Evolutionary conservation across 495 filamentous ascomycete species (phyloP), one percentile per base, ranked within the genome.

Genomic region (Recurvomyces mirabilis): DNA sequence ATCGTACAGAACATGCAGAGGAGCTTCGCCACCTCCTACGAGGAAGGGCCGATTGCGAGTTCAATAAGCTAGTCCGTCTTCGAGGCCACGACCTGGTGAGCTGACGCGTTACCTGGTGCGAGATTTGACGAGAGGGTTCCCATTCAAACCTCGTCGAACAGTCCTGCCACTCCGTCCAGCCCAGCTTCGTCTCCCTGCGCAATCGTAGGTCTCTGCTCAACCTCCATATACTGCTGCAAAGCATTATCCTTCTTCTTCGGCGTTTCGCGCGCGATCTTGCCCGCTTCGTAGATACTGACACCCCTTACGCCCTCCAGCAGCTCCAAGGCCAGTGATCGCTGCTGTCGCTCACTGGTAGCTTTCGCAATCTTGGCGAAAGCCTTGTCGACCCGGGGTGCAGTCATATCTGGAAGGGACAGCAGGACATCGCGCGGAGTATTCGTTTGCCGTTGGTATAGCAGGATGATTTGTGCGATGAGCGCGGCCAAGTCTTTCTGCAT

Each of bases 401-500:
- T 58, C 60, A 82, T 71, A 11, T 71, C 74, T 5, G 77, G 77
- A 30, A 82, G 60, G 20, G 66, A 71, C 14, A 78, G 58, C 14
- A 82, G 66, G 10, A 80, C 64, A 0, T 64, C 50, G 12, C 68
- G 68, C 0, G 79, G 75, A 6, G 77, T 81, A 0, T 65, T 38
- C 25, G 82, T 91, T 26, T 69, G 58, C 1, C 68, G 65, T 5
- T 69, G 75, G 57, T 94, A 94, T 18, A 81, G 67, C 4, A 79
- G 69, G 58, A 93, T 71, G 43, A 95, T 91, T 5, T 78, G 73
- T 1, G 87, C 87, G 52, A 99, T 94, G 4, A 94, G 72, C 25
- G 78, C 71, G 12, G 86, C 91, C 9, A 96, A 73, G 26, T 96
- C 91, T 60, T 87, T 93, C 55, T 99, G 91, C 56, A 88, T 75